A percentile compares a stretch with the other conserved stretches of the same genome.
Conservation (phyloP, 176 grass and related monocot species). For the Alopecurus myosuroides region DNA sequence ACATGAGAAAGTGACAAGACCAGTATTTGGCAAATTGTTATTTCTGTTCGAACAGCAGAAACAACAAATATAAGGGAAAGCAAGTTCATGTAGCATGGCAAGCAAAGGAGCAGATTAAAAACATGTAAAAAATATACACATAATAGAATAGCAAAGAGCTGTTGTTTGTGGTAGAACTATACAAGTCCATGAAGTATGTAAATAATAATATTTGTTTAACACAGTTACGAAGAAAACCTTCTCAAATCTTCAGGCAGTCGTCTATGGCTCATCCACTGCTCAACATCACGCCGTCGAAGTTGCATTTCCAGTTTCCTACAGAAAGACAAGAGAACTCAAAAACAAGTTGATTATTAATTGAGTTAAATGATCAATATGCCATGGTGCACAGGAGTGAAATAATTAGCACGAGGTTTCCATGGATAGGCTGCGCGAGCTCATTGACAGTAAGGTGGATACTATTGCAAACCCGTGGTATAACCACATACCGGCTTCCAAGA, state of each 20-base stretch:
- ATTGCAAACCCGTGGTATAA: background rate
- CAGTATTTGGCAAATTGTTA: background rate
- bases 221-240: slow-evolving; percentile 51
- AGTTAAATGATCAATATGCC: background rate
- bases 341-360: no score
- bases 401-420: background rate
- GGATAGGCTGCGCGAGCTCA: background rate
- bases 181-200: background rate
- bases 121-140: background rate
- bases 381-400: background rate
- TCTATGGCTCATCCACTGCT: slow-evolving; percentile 96
- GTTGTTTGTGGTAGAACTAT: background rate
- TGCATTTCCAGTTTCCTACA: slow-evolving; percentile 93
- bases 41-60: background rate
- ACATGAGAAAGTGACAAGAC: background rate
- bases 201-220: background rate
- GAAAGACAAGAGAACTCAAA: slow-evolving; percentile 3
- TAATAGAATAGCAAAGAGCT: background rate
- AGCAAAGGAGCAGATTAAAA: background rate
- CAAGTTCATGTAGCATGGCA: background rate
- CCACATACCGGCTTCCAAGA: slow-evolving; percentile 78
- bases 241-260: slow-evolving; percentile 82
- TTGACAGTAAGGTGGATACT: background rate
- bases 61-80: background rate
- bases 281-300: slow-evolving; percentile 94